phyloP scores from a whole-genome alignment of 192 early-diverging fungal species.

The Coemansia sp. region DNA sequence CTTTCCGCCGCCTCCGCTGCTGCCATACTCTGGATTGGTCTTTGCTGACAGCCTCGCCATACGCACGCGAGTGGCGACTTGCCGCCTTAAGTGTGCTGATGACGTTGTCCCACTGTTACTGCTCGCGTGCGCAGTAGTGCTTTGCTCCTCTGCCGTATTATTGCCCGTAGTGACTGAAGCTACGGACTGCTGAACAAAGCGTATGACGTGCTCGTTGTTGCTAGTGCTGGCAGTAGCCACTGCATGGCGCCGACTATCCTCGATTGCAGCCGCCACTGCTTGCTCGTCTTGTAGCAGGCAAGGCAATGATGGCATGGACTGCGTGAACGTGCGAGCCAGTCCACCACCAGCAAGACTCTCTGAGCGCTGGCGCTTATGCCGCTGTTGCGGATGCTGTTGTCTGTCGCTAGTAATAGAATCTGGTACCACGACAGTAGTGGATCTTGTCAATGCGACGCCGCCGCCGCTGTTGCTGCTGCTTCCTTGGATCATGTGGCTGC shows the following conservation, averaged over 20 bases:
- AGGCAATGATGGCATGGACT: constrained; percentile 16
- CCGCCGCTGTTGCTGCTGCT: no score
- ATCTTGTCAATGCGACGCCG: background rate
- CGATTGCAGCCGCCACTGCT: constrained; percentile 9
- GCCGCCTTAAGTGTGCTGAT: no score
- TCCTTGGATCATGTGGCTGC: background rate
- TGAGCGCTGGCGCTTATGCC: background rate
- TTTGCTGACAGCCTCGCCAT: constrained; percentile 14
- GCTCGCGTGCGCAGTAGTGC: background rate
- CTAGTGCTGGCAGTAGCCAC: constrained; percentile 5
- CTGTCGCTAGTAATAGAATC: no score
- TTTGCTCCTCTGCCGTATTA: background rate
- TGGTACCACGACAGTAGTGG: background rate
- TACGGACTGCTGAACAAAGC: constrained; percentile 10
- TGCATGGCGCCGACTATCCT: constrained; percentile 7
- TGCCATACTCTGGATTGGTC: constrained; percentile 20
- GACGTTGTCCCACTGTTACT: no score
- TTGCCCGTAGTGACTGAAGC: background rate
- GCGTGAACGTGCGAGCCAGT: constrained; percentile 19
- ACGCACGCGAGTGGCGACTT: constrained; percentile 6
- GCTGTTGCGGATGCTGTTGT: no score
- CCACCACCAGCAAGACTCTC: background rate
- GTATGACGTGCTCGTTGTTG: constrained; percentile 1
- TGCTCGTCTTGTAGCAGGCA: constrained; percentile 4
- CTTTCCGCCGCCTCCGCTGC: background rate